phyloP scores from a whole-genome alignment of 2,329 filamentous ascomycete species.

The Aschersonia sp. region DNA sequence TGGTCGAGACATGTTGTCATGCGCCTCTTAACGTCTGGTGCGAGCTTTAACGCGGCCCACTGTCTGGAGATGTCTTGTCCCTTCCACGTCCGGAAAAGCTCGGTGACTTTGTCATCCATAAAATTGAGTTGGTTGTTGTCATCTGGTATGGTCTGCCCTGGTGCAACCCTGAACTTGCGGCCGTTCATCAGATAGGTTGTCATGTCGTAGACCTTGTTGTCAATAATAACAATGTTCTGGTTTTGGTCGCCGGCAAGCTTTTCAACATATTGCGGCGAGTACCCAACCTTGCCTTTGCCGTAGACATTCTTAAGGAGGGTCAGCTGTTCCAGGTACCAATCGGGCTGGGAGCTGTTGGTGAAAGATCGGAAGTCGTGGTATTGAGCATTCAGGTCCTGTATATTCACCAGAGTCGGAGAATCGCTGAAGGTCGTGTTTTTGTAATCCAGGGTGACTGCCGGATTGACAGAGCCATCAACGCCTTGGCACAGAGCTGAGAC shows the following conservation, averaged over 20 bases:
- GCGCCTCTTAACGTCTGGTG: constrained; percentile 37
- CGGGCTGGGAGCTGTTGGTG: constrained; percentile 66
- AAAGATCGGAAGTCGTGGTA: constrained; percentile 91
- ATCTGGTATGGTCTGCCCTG: constrained; percentile 32
- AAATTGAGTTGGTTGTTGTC: constrained; percentile 51
- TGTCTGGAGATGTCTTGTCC: constrained; percentile 72
- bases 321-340: constrained; percentile 92
- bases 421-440: constrained; percentile 61
- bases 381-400: constrained; percentile 54
- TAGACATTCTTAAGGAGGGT: constrained; percentile 61
- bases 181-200: constrained; percentile 71
- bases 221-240: constrained; percentile 62
- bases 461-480: constrained; percentile 46
- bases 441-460: constrained; percentile 73
- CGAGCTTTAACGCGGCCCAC: constrained; percentile 58
- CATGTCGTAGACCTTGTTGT: constrained; percentile 74
- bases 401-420: constrained; percentile 47
- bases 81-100: constrained; percentile 61
- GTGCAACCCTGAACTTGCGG: constrained; percentile 43
- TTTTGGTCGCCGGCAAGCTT: constrained; percentile 47
- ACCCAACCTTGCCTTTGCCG: constrained; percentile 79
- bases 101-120: constrained; percentile 61
- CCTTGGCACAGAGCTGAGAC: constrained; percentile 85
- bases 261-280: constrained; percentile 61
- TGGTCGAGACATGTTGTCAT: constrained; percentile 85